A percentile compares a stretch with the other conserved stretches of the same genome.
Conservation (phyloP, 805 yeast genomes). For the Deakozyma indianensis region DNA sequence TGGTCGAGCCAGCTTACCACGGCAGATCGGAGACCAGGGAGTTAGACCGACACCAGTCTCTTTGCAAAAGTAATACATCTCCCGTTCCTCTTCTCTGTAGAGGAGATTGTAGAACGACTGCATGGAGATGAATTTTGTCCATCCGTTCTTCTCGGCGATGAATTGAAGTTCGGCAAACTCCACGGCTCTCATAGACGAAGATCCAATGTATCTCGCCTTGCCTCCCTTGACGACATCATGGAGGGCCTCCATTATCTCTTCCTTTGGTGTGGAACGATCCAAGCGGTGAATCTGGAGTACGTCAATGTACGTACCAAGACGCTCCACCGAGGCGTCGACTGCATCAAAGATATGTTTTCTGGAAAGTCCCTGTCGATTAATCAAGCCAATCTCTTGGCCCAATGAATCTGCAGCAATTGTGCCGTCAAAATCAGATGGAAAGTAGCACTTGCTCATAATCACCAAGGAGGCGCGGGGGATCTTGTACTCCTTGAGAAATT, state of each 20-base stretch:
- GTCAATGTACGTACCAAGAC: conserved; percentile 37
- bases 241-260: conserved; percentile 2
- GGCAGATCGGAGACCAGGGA: conserved; percentile 49
- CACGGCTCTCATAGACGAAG: conserved; percentile 43
- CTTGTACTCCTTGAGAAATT: conserved; percentile 34
- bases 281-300: conserved; percentile 43
- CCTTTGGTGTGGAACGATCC: conserved; percentile 25
- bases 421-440: not conserved
- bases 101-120: conserved; percentile 44
- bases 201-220: conserved; percentile 40
- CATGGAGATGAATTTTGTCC: conserved; percentile 46
- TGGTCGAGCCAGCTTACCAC: conserved; percentile 43
- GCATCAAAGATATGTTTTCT: conserved; percentile 36
- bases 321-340: conserved; percentile 25
- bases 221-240: conserved; percentile 1
- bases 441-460: conserved; percentile 33
- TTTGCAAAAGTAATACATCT: conserved; percentile 40
- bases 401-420: not conserved
- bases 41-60: conserved; percentile 39
- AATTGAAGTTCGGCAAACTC: conserved; percentile 39
- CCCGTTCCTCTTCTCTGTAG: conserved; percentile 55
- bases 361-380: conserved; percentile 27
- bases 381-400: conserved; percentile 10
- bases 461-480: conserved; percentile 42
- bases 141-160: conserved; percentile 40